Percentiles rank a stretch among this genome's conserved stretches.
Conservation (phyloP, 164 flowering plant species). For the Liquidambar formosana region DNA sequence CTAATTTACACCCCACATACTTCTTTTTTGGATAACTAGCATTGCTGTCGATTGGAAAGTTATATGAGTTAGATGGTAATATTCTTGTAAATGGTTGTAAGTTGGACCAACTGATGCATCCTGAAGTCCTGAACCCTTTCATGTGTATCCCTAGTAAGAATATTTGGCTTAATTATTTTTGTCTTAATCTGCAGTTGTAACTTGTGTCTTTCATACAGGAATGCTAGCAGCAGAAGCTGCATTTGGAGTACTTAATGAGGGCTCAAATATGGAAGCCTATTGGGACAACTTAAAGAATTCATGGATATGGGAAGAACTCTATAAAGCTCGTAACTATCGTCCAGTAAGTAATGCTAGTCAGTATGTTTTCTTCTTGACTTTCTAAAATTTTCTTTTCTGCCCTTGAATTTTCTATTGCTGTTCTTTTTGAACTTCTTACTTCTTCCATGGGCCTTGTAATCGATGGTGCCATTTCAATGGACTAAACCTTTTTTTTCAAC, state of each 20-base stretch:
- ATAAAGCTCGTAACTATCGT: constrained; percentile 78
- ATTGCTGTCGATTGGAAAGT: not conserved
- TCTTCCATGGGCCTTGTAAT: no score
- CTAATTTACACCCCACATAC: not conserved
- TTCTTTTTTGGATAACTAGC: not conserved
- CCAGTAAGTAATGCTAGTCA: constrained; percentile 56
- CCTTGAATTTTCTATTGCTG: not conserved
- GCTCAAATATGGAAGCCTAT: constrained; percentile 56
- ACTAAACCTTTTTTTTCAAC: not conserved
- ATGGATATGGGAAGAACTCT: constrained; percentile 96
- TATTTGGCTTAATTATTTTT: not conserved
- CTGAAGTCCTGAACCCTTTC: not conserved
- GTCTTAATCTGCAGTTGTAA: not conserved
- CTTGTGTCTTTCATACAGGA: constrained; percentile 41
- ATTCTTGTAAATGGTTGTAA: not conserved
- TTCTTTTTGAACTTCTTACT: not conserved
- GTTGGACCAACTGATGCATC: not conserved
- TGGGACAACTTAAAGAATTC: constrained; percentile 74
- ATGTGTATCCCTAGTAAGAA: not conserved
- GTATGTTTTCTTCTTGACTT: not conserved
- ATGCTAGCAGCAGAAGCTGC: constrained; percentile 97
- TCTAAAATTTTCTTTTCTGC: not conserved
- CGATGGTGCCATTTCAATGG: not conserved
- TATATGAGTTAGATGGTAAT: not conserved
- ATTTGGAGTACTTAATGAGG: constrained; percentile 57